Base-by-base conservation (phyloP, 371 early-diverging fungal species). In the Globomyces sp. region DNA sequence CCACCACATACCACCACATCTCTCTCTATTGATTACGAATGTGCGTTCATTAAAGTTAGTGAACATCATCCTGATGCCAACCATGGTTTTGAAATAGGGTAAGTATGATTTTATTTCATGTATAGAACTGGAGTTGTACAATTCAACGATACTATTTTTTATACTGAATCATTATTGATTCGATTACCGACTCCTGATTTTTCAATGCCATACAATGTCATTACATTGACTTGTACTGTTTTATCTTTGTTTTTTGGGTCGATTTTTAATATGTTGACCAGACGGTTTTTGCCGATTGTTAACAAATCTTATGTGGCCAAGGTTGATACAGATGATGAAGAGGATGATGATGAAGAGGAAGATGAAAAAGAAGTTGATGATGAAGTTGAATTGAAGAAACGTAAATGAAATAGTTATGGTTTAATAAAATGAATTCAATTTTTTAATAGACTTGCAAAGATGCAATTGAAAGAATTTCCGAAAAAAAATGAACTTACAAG, bases 171-270 rank as follows among this genome's bases (percentile, higher is more conserved):
- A 3, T 67, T 95, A 6, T 78, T 95, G 50, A 85, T 95, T 43
- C 89, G 87, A 50, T 81, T 95, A 57, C 95, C 96, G 3, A 92
- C 94, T 6, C 97, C 99, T 1, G 99, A 98, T 66, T 98, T 98
- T 67, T 90, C 90, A 62, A 98, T 98, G 99, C 97, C 97, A 0
- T 98, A 97, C 77, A 98, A 98, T 77, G 98, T 97, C 52, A 94
- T 96, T 62, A 95, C 98, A 0, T 80, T 97, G 73, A 93, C 97
- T 1, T 95, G 93, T 68, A 98, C 99, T 0, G 86, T 95, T 36
- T 84, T 96, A 71, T 96, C 95, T 0, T 77, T 96, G 46, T 96
- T 90, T 78, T 98, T 95, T 88, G 99, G 99, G 2, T 86, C 91
- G 4, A 73, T 92, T 37, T 95, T 94, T 74, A 95, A 95, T 68